These are phyloP conservation scores for Sicyos baderoa DNA, from an alignment of 306 rosid species.

Conservation along the genomic window DNA sequence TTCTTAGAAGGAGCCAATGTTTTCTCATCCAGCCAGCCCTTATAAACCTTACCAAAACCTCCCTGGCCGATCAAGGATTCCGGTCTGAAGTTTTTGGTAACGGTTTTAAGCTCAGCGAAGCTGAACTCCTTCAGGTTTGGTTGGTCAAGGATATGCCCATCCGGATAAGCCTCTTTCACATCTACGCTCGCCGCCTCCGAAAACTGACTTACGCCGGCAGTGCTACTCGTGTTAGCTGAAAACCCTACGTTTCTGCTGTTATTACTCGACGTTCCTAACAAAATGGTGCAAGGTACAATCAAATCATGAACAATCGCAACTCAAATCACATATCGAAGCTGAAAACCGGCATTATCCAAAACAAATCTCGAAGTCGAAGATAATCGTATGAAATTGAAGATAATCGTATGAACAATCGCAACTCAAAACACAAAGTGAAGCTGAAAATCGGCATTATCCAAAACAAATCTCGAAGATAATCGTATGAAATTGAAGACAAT, in stretches of 20 bases:
- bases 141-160: conserved; percentile 40
- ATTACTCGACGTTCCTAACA: conserved; percentile 36
- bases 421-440: too few species aligned
- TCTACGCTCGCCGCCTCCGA: conserved; percentile 47
- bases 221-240: conserved; percentile 41
- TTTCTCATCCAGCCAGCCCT: conserved; percentile 67
- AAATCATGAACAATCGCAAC: conserved; percentile 3
- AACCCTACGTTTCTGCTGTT: conserved; percentile 29
- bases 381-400: conserved; percentile 9
- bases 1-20: conserved; percentile 52
- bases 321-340: neutral
- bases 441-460: too few species aligned
- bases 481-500: conserved; percentile 6
- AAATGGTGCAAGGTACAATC: neutral
- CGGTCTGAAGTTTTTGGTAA: conserved; percentile 50
- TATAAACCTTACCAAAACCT: conserved; percentile 83
- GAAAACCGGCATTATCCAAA: neutral
- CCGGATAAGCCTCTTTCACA: conserved; percentile 18
- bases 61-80: conserved; percentile 68
- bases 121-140: conserved; percentile 55
- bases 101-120: conserved; percentile 48
- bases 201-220: conserved; percentile 41
- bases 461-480: neutral
- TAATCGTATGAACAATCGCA: too few species aligned
- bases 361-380: neutral